Evolutionary conservation across 345 rosid species (phyloP).

Genomic region (Rhizophora mangle): DNA sequence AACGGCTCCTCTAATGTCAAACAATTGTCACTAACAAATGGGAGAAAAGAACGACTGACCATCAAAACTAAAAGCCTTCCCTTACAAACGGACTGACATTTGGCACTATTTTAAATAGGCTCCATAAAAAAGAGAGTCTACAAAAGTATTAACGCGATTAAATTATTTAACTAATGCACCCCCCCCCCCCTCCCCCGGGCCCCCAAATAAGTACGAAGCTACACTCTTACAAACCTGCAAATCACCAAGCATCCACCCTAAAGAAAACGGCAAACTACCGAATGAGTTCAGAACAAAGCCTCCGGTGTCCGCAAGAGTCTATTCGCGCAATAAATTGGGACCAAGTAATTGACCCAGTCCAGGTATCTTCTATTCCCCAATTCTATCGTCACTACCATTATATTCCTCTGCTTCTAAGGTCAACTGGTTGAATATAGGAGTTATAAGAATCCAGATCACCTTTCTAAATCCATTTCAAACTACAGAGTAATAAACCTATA

Average conservation of each 20-base stretch:
- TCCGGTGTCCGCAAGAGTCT: slow-evolving; percentile 4
- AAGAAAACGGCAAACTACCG: neutral
- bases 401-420: slow-evolving; percentile 5
- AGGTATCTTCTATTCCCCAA: slow-evolving; percentile 3
- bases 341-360: slow-evolving; percentile 30
- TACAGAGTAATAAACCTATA: neutral
- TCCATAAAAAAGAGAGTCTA: slow-evolving; percentile 8
- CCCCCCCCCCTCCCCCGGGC: too few relatives aligned
- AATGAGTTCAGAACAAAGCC: neutral
- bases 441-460: slow-evolving; percentile 13
- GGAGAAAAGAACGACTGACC: neutral
- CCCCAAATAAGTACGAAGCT: slow-evolving; percentile 16
- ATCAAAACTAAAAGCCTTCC: slow-evolving; percentile 26
- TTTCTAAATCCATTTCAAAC: slow-evolving; percentile 6
- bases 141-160: slow-evolving; percentile 6
- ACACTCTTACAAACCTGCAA: slow-evolving; percentile 16
- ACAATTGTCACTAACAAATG: neutral
- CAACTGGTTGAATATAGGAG: slow-evolving; percentile 1
- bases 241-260: slow-evolving; percentile 15
- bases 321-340: slow-evolving; percentile 21
- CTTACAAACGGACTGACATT: slow-evolving; percentile 18
- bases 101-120: too few relatives aligned
- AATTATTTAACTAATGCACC: slow-evolving; percentile 25
- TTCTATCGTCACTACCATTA: slow-evolving; percentile 16
- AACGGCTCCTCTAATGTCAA: slow-evolving; percentile 1